Percentiles rank a stretch among this genome's conserved stretches.
Evolutionary conservation across 2,329 filamentous ascomycete species (phyloP).

Genomic region (Cladosporium sp.): DNA sequence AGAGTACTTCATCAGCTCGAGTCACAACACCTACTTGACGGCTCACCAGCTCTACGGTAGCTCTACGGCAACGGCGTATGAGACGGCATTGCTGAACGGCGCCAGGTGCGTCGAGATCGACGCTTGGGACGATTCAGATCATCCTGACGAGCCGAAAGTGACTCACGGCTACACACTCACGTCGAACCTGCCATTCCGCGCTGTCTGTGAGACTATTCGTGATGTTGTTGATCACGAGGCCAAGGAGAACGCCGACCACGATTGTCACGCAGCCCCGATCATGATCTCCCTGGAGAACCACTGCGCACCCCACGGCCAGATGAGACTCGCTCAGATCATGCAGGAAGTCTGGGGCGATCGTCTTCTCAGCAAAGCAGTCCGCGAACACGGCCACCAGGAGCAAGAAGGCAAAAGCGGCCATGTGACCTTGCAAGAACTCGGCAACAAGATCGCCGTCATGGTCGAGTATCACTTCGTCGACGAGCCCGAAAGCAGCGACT

Average conservation of each 20-base stretch:
- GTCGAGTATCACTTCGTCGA: conserved; percentile 62
- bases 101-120: conserved; percentile 71
- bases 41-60: conserved; percentile 65
- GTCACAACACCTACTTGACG: conserved; percentile 69
- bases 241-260: conserved; percentile 37
- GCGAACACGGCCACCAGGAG: conserved; percentile 53
- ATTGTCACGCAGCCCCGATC: conserved; percentile 52
- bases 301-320: conserved; percentile 56
- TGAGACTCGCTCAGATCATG: conserved; percentile 62
- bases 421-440: conserved; percentile 56
- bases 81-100: conserved; percentile 58
- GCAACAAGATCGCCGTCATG: conserved; percentile 61
- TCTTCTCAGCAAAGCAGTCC: conserved; percentile 55
- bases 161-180: conserved; percentile 68
- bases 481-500: conserved; percentile 43
- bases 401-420: conserved; percentile 51
- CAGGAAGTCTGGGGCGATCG: conserved; percentile 58
- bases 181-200: conserved; percentile 60
- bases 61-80: conserved; percentile 60
- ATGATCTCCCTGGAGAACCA: conserved; percentile 66
- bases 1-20: conserved; percentile 69
- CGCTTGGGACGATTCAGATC: conserved; percentile 62
- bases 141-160: conserved; percentile 62
- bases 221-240: conserved; percentile 59
- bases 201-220: conserved; percentile 62